A percentile compares a stretch with the other conserved stretches of the same genome.
Evolutionary conservation across 495 filamentous ascomycete species (phyloP).

Genomic region (Echria macrotheca): DNA sequence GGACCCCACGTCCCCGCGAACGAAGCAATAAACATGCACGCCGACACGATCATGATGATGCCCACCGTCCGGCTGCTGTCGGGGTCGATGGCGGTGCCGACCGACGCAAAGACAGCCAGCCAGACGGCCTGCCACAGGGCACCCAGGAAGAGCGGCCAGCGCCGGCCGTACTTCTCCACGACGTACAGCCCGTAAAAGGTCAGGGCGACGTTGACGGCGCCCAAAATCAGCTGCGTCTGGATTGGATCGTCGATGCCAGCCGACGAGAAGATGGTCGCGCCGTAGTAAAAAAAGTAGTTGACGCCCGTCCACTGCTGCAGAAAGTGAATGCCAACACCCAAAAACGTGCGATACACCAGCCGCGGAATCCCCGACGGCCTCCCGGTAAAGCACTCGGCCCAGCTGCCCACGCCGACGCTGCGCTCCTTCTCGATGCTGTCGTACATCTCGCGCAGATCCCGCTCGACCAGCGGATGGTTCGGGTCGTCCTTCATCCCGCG

Average conservation of each 20-base stretch:
- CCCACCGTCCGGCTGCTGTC: constrained; percentile 49
- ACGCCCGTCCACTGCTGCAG: constrained; percentile 61
- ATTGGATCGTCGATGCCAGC: constrained; percentile 60
- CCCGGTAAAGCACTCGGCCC: constrained; percentile 56
- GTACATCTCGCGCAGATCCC: constrained; percentile 65
- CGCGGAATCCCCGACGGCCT: constrained; percentile 40
- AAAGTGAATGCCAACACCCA: constrained; percentile 63
- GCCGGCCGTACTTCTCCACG: constrained; percentile 62
- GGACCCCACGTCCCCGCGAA: constrained; percentile 70
- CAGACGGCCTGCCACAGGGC: constrained; percentile 62
- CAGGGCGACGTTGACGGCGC: constrained; percentile 63
- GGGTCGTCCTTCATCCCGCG: constrained; percentile 53
- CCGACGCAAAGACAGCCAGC: constrained; percentile 63
- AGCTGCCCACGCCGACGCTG: constrained; percentile 43
- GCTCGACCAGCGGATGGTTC: constrained; percentile 54
- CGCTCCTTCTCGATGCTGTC: constrained; percentile 54
- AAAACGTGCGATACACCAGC: constrained; percentile 61
- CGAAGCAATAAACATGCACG: constrained; percentile 60
- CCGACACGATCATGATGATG: constrained; percentile 67
- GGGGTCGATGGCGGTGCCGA: constrained; percentile 46
- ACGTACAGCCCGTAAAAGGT: constrained; percentile 65
- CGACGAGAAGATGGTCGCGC: constrained; percentile 54
- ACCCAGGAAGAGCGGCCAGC: constrained; percentile 58
- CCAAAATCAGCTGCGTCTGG: constrained; percentile 63
- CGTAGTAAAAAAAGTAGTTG: constrained; percentile 55